phyloP scores from a whole-genome alignment of 768 basidiomycete genomes.

The Auricularia auricula-judae region DNA sequence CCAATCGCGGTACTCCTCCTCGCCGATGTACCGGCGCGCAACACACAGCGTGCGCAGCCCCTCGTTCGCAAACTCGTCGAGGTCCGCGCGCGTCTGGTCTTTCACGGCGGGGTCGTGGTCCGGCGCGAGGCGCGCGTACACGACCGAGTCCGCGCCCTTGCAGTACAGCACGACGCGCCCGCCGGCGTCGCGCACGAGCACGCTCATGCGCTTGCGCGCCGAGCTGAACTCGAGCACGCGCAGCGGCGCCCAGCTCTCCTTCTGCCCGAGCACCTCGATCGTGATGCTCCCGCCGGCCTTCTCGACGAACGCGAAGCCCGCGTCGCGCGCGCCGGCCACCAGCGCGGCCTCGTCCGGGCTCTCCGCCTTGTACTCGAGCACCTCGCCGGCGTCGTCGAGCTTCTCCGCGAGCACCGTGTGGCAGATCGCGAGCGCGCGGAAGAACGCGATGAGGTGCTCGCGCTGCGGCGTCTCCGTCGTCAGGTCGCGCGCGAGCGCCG shows the following conservation, averaged over 20 bases:
- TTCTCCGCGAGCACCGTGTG: constrained; percentile 82
- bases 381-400: constrained; percentile 44
- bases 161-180: constrained; percentile 76
- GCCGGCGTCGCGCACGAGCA: constrained; percentile 75
- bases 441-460: constrained; percentile 66
- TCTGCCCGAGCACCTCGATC: constrained; percentile 85
- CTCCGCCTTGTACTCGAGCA: constrained; percentile 88
- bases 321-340: constrained; percentile 84
- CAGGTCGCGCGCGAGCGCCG: constrained; percentile 72
- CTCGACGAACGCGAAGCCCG: constrained; percentile 82
- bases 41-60: constrained; percentile 89
- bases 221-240: constrained; percentile 89
- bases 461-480: constrained; percentile 48
- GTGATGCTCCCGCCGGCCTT: constrained; percentile 66
- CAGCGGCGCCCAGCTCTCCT: constrained; percentile 69
- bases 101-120: constrained; percentile 67
- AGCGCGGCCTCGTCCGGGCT: constrained; percentile 93
- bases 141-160: constrained; percentile 96
- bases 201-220: constrained; percentile 92
- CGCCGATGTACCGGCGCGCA: constrained; percentile 63
- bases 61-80: constrained; percentile 89
- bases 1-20: constrained; percentile 83
- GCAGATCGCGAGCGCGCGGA: constrained; percentile 89
- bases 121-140: constrained; percentile 73
- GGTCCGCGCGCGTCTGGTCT: constrained; percentile 70